A percentile compares a stretch with the other conserved stretches of the same genome.
phyloP scores from a whole-genome alignment of 768 basidiomycete species.

The Trametes gibbosa region DNA sequence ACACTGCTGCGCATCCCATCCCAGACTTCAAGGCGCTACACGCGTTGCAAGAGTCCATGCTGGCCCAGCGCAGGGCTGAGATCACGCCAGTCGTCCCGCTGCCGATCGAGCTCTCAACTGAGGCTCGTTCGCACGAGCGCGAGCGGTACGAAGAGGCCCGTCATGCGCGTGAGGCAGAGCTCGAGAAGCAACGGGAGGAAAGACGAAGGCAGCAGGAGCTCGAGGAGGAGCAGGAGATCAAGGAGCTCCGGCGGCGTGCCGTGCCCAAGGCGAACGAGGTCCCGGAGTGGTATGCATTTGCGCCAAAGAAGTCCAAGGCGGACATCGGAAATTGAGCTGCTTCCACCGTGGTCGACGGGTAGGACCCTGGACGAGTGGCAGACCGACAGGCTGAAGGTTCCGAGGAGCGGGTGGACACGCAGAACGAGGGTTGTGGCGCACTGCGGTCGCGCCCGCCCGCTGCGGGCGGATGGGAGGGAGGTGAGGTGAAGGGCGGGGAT shows the following conservation, averaged over 20 bases:
- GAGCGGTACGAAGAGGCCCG: constrained; percentile 61
- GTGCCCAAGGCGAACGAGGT: constrained; percentile 69
- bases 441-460: constrained; percentile 3
- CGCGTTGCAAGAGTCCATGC: constrained; percentile 39
- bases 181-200: constrained; percentile 46
- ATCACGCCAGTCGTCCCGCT: constrained; percentile 47
- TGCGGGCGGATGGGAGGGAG: constrained; percentile 1
- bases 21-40: constrained; percentile 59
- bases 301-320: constrained; percentile 51
- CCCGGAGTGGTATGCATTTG: constrained; percentile 74
- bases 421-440: constrained; percentile 13
- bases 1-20: constrained; percentile 32
- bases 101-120: constrained; percentile 50
- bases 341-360: background rate
- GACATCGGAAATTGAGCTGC: constrained; percentile 13
- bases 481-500: constrained; percentile 3
- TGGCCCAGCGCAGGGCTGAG: constrained; percentile 45
- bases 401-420: constrained; percentile 1
- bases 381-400: background rate
- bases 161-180: constrained; percentile 53
- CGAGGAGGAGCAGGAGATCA: constrained; percentile 59
- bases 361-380: background rate
- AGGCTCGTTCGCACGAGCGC: constrained; percentile 56
- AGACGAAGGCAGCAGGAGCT: constrained; percentile 44
- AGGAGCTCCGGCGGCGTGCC: constrained; percentile 58